A percentile compares a stretch with the other conserved stretches of the same genome.
phyloP scores from a whole-genome alignment of 495 filamentous ascomycete genomes.

The Geopyxis carbonaria region DNA sequence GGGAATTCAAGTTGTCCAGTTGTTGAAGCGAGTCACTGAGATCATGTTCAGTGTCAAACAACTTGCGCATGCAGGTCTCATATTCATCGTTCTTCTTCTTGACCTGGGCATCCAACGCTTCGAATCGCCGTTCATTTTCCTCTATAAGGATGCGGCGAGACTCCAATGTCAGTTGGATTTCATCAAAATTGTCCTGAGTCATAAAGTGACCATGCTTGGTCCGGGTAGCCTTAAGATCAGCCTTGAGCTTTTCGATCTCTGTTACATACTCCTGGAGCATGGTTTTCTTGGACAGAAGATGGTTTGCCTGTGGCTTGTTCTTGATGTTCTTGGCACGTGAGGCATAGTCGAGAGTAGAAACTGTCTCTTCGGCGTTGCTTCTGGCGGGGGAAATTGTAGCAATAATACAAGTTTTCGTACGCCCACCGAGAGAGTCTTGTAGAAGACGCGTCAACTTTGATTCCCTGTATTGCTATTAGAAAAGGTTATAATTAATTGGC shows the following conservation, averaged over 20 bases:
- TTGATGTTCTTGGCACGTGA: conserved; percentile 96
- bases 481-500: too few relatives aligned
- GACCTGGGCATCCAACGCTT: conserved; percentile 75
- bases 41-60: conserved; percentile 71
- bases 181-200: conserved; percentile 64
- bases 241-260: conserved; percentile 90
- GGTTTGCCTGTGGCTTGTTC: conserved; percentile 92
- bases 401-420: conserved; percentile 96
- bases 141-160: conserved; percentile 81
- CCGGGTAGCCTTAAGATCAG: conserved; percentile 78
- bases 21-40: conserved; percentile 53
- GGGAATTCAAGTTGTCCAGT: conserved; percentile 59
- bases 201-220: conserved; percentile 92
- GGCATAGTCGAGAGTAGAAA: conserved; percentile 92
- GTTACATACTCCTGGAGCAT: conserved; percentile 71
- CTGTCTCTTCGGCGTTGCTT: conserved; percentile 91
- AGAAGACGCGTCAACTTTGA: conserved; percentile 88
- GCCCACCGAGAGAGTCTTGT: conserved; percentile 89
- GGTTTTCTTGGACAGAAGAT: conserved; percentile 77
- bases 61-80: conserved; percentile 63
- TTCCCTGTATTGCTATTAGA: conserved; percentile 37
- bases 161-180: conserved; percentile 77
- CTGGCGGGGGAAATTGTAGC: conserved; percentile 88
- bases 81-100: conserved; percentile 84
- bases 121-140: conserved; percentile 81